Conservation (phyloP, 306 rosid genomes). For the Inga laurina region DNA sequence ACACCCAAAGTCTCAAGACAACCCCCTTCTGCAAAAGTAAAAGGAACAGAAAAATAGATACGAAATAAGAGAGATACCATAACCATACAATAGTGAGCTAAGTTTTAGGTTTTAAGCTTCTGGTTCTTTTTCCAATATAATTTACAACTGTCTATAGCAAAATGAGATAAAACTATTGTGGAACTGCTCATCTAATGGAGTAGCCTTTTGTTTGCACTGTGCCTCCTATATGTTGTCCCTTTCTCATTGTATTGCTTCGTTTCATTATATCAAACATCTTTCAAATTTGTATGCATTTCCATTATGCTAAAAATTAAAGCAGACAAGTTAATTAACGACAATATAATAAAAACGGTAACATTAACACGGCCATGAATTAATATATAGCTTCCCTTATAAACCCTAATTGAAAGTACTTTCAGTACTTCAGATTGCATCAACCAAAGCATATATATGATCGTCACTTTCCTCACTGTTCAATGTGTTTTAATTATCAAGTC, state of each 20-base stretch:
- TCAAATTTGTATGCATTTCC: constrained; percentile 16
- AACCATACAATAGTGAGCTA: background rate
- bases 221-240: background rate
- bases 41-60: background rate
- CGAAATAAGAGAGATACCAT: background rate
- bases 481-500: background rate
- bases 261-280: constrained; percentile 14
- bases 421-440: background rate
- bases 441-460: background rate
- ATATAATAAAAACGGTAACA: constrained; percentile 25
- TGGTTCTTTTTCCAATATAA: background rate
- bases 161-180: background rate
- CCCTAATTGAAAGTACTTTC: constrained; percentile 8
- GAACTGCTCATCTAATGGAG: background rate
- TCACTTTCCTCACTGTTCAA: background rate
- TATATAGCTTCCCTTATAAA: constrained; percentile 27
- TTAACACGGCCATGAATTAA: constrained; percentile 19
- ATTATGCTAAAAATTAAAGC: constrained; percentile 22
- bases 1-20: background rate
- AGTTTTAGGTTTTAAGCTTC: background rate
- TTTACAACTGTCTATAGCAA: background rate
- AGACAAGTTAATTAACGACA: background rate
- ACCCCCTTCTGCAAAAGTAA: background rate
- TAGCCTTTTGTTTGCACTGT: background rate
- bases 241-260: background rate